Base-by-base conservation (phyloP, 2,329 filamentous ascomycete genomes). In the Didymella segeticola region DNA sequence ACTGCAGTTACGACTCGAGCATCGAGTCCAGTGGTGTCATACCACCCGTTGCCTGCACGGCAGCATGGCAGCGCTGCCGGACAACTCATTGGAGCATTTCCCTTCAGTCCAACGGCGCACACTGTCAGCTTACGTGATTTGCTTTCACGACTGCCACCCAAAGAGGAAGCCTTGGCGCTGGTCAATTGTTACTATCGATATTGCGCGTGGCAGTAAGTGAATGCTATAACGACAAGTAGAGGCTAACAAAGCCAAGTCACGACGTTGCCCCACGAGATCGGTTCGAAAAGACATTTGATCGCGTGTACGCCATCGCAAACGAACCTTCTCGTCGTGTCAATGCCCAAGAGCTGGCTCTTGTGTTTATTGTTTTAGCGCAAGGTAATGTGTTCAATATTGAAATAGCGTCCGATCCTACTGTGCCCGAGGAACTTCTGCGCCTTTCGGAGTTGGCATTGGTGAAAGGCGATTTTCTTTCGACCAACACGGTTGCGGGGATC, bases 351-450 rank as follows among this genome's bases (percentile, higher is more conserved):
- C 14, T 49, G 12, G 46, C 46, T 11, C 46, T 49, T 23, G 36
- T 49, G 5, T 49, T 41, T 27, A 49, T 49, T 14, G 19, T 49
- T 17, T 14, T 49, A 14, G 46, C 46, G 12, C 46, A 49, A 26
- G 46, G 46, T 11, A 49, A 22, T 14, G 22, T 49, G 4, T 49
- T 49, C 36, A 49, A 42, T 17, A 49, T 49, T n/a, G 46, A 49
- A 20, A 49, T 49, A 27, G 19, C 46, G 3, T 31, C 19, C n/a
- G 25, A 42, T 19, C 25, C 25, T n/a, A 22, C 46, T 11, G 8
- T 31, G 15, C 20, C 46, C 14, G 46, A 49, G 19, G 46, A 49
- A 14, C 17, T 22, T 4, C 27, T 49, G 14, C 34, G 29, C 7
- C 37, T 49, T 22, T 39, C 46, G 15, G 46, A 49, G 46, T 27